A percentile compares a stretch with the other conserved stretches of the same genome.
Conservation (phyloP, 352 stramenopile genomes). For the Phytophthora palmivora region DNA sequence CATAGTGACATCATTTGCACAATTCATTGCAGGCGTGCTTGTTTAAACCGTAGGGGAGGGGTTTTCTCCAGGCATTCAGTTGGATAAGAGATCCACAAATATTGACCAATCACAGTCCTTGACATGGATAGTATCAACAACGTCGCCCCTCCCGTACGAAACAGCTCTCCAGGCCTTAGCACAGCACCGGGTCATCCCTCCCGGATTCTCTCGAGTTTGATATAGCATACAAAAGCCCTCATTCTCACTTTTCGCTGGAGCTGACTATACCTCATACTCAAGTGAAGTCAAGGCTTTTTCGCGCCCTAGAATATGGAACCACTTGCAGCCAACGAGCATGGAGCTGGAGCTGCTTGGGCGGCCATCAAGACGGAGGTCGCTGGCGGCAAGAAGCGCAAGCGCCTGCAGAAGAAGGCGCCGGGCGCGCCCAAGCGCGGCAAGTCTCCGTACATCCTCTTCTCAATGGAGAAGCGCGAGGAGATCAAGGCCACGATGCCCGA, state of each 20-base stretch:
- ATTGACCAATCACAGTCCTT: conserved; percentile 2
- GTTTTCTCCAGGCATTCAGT: too few species aligned
- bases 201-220: conserved; percentile 46
- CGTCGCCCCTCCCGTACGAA: too few species aligned
- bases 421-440: conserved; percentile 91
- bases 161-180: too few species aligned
- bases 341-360: conserved; percentile 58
- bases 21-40: background rate
- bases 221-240: conserved; percentile 83
- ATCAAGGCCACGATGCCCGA: conserved; percentile 89
- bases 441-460: conserved; percentile 93
- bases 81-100: background rate
- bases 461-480: conserved; percentile 92
- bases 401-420: conserved; percentile 90
- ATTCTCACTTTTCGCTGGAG: conserved; percentile 78
- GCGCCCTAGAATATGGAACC: conserved; percentile 62
- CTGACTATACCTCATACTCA: conserved; percentile 89
- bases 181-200: too few species aligned
- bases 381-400: conserved; percentile 90
- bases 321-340: conserved; percentile 70
- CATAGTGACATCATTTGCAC: conserved; percentile 1
- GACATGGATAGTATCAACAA: too few species aligned
- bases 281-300: conserved; percentile 56
- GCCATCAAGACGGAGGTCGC: conserved; percentile 59
- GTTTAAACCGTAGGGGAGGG: conserved; percentile 9